Conservation (phyloP, 2,329 filamentous ascomycete species). For the Amauroascus niger region DNA sequence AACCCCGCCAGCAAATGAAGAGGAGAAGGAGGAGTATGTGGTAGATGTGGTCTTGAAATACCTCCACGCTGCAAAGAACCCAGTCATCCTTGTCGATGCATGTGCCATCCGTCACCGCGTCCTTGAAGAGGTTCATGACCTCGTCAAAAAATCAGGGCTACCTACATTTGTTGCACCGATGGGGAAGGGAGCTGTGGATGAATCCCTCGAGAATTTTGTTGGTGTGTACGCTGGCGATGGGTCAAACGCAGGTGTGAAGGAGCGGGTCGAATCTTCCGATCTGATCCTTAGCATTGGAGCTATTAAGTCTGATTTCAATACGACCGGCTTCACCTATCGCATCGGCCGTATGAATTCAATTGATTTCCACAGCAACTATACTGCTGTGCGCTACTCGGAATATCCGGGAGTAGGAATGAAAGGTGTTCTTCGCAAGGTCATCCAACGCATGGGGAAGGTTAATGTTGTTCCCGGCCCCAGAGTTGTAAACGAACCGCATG, state of each 20-base stretch:
- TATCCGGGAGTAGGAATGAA: conserved; percentile 71
- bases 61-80: conserved; percentile 59
- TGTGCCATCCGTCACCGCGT: conserved; percentile 68
- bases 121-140: conserved; percentile 57
- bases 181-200: conserved; percentile 73
- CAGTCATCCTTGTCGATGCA: conserved; percentile 68
- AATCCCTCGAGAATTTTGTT: conserved; percentile 60
- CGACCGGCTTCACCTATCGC: conserved; percentile 67
- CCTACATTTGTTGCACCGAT: conserved; percentile 77
- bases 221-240: conserved; percentile 75
- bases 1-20: conserved; percentile 53
- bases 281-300: conserved; percentile 33
- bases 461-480: conserved; percentile 46
- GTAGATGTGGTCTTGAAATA: conserved; percentile 64
- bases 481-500: conserved; percentile 44
- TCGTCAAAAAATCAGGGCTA: conserved; percentile 61
- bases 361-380: conserved; percentile 66
- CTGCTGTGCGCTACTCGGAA: conserved; percentile 65
- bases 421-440: conserved; percentile 63
- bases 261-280: conserved; percentile 34
- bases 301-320: conserved; percentile 40
- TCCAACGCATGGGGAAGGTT: conserved; percentile 49
- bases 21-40: conserved; percentile 63
- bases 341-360: conserved; percentile 69
- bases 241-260: conserved; percentile 44